These are phyloP conservation scores for Phialophora expanda DNA, from an alignment of 2,329 filamentous ascomycete species.

Conservation along the genomic window DNA sequence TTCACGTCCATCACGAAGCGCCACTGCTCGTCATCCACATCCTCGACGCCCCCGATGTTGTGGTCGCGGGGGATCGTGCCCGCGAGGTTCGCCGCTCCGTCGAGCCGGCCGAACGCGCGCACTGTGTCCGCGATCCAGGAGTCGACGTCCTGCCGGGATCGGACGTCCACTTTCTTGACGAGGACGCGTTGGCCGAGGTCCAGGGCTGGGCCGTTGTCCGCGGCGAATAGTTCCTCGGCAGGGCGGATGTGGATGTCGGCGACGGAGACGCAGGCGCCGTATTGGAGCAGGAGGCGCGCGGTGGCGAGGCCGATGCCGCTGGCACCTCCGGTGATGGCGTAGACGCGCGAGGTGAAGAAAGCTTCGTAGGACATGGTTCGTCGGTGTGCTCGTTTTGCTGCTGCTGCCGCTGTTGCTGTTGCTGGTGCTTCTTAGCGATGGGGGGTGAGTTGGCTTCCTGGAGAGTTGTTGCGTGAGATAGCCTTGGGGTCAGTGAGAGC, in stretches of 20 bases:
- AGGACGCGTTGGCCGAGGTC: not conserved
- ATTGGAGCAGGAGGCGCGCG: constrained; percentile 53
- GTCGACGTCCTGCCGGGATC: constrained; percentile 33
- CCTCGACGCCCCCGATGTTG: constrained; percentile 40
- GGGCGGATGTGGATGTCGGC: constrained; percentile 21
- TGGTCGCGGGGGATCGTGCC: constrained; percentile 39
- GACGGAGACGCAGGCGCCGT: constrained; percentile 26
- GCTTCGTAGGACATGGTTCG: constrained; percentile 9
- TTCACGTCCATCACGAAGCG: constrained; percentile 49
- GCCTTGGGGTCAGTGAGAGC: too few species aligned
- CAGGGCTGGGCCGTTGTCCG: too few species aligned
- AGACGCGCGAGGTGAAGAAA: constrained; percentile 23
- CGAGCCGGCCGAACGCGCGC: constrained; percentile 42
- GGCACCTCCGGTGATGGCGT: constrained; percentile 74
- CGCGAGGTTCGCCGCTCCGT: constrained; percentile 51
- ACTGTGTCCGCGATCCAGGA: constrained; percentile 48
- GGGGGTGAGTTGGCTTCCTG: too few species aligned
- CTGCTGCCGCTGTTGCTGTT: too few species aligned
- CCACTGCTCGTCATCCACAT: constrained; percentile 47
- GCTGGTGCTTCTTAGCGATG: not conserved
- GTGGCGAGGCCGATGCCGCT: constrained; percentile 75
- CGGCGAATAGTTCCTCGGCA: constrained; percentile 7
- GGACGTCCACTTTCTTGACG: constrained; percentile 43
- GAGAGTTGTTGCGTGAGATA: too few species aligned
- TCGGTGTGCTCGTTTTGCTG: not conserved